Evolutionary conservation across 257 asterid species (phyloP).

Genomic region (Linaria vulgaris): DNA sequence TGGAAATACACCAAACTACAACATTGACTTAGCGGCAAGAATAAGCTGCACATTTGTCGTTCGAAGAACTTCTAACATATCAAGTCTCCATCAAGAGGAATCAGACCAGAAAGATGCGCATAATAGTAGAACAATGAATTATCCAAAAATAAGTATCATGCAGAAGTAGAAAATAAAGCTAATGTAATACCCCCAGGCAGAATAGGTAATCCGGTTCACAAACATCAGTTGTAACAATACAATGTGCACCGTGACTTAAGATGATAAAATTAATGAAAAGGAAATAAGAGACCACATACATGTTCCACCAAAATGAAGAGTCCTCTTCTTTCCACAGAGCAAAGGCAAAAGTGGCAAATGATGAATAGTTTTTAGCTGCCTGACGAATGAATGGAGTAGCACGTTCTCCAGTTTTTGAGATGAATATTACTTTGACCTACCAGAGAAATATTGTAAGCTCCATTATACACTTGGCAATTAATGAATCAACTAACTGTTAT

Average conservation of each 20-base stretch:
- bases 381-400: constrained; percentile 90
- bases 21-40: neutral
- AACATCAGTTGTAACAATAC: neutral
- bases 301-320: constrained; percentile 84
- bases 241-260: too few relatives aligned
- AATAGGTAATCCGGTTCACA: too few relatives aligned
- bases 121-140: neutral
- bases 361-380: constrained; percentile 65
- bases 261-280: too few relatives aligned
- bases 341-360: constrained; percentile 77
- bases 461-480: constrained; percentile 7
- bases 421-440: constrained; percentile 83
- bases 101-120: neutral
- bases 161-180: neutral
- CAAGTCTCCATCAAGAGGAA: constrained; percentile 15
- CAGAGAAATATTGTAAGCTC: constrained; percentile 23
- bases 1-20: neutral
- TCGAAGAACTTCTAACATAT: constrained; percentile 2
- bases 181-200: neutral
- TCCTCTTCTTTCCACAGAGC: constrained; percentile 78
- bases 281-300: constrained; percentile 44
- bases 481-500: neutral
- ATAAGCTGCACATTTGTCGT: neutral
- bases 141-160: neutral
- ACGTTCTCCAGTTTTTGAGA: constrained; percentile 95